Percentiles rank a stretch among this genome's conserved stretches.
Conservation (phyloP, 352 stramenopile species). For the Phytophthora hybrid region DNA sequence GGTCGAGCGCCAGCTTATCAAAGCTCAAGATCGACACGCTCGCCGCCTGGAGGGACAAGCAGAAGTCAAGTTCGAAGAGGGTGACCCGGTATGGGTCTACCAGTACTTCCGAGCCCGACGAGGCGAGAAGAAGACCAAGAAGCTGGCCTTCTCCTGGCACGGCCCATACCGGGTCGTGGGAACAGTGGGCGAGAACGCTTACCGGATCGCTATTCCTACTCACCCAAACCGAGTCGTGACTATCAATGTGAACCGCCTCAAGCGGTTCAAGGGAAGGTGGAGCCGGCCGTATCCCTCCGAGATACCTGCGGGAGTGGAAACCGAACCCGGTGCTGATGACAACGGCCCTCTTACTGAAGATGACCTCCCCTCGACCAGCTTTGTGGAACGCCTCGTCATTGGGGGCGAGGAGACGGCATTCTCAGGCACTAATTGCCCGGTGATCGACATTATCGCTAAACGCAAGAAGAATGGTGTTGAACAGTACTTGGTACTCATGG, state of each 20-base stretch:
- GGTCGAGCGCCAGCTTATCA: conserved; percentile 8
- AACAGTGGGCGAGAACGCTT: no score
- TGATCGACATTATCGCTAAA: conserved; percentile 8
- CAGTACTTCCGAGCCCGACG: not conserved
- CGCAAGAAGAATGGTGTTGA: not conserved
- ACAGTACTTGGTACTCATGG: conserved; percentile 7
- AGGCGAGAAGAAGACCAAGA: conserved; percentile 10
- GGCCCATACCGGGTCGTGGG: no score
- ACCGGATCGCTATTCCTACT: not conserved
- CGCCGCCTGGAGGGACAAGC: not conserved
- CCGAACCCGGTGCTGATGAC: not conserved
- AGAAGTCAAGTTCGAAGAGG: not conserved
- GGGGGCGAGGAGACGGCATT: conserved; percentile 7
- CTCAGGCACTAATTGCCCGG: not conserved
- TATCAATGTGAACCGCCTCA: conserved; percentile 8
- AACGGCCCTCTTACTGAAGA: not conserved
- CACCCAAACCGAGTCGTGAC: conserved; percentile 1
- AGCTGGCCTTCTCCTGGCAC: not conserved
- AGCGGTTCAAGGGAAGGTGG: not conserved
- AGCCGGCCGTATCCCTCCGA: conserved; percentile 1
- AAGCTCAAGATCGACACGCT: not conserved
- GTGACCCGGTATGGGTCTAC: not conserved
- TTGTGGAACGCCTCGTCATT: conserved; percentile 9
- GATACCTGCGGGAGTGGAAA: not conserved
- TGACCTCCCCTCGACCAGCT: not conserved